Percentiles rank a stretch among this genome's conserved stretches.
phyloP scores from a whole-genome alignment of 495 filamentous ascomycete species.

The Sabuloglossum arenarium region DNA sequence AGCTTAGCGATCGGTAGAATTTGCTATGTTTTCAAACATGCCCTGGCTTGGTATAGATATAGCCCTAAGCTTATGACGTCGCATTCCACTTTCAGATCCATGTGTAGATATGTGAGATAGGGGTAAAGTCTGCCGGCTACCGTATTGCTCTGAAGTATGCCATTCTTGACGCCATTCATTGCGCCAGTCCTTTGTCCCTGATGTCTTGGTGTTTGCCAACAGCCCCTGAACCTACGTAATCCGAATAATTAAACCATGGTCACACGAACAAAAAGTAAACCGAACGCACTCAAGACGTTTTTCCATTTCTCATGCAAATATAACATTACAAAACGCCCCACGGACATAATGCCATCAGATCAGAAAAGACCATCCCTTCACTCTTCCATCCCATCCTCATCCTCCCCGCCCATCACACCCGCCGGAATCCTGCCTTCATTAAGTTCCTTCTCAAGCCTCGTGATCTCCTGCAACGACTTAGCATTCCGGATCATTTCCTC shows the following conservation, averaged over 20 bases:
- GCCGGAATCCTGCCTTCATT: slow-evolving; percentile 63
- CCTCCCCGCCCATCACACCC: background rate
- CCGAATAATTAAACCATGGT: too few species aligned
- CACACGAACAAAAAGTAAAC: background rate
- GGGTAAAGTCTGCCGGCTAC: too few species aligned
- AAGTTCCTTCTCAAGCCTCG: slow-evolving; percentile 61
- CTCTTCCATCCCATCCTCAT: background rate
- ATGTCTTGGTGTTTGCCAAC: too few species aligned
- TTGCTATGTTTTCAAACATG: background rate
- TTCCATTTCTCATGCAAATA: background rate
- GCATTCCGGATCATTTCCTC: slow-evolving; percentile 62
- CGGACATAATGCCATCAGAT: background rate
- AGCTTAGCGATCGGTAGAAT: slow-evolving; percentile 31
- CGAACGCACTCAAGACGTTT: background rate
- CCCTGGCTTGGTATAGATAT: background rate
- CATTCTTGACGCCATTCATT: too few species aligned
- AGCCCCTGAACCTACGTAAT: too few species aligned
- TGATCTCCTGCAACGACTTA: slow-evolving; percentile 69
- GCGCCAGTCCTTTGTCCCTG: too few species aligned
- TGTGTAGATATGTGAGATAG: background rate
- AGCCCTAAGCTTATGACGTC: background rate
- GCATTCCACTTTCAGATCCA: background rate
- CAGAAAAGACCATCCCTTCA: background rate
- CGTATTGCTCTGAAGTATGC: background rate
- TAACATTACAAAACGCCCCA: background rate